A percentile compares a stretch with the other conserved stretches of the same genome.
These are phyloP conservation scores for Acanthamoeba royreba DNA, from an alignment of 208 protist species.

Conservation along the genomic window DNA sequence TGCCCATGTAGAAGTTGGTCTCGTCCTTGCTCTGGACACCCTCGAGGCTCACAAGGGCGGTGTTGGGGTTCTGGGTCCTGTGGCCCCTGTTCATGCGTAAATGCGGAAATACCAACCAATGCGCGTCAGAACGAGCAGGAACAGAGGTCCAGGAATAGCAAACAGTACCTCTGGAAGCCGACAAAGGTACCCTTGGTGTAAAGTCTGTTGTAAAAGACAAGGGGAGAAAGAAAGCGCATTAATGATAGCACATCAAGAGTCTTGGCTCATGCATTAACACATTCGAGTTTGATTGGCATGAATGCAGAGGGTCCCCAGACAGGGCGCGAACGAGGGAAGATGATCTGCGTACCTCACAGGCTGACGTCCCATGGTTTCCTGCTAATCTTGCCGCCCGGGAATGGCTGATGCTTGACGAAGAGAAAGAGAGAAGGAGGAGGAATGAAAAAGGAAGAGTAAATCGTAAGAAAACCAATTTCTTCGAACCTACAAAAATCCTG, in stretches of 20 bases:
- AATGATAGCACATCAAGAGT: no score
- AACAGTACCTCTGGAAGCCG: no score
- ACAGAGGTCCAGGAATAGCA: no score
- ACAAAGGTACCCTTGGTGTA: background rate
- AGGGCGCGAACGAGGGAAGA: no score
- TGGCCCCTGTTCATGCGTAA: conserved; percentile 63
- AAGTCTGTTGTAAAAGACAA: background rate
- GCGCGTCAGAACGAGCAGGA: no score
- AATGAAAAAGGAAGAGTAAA: background rate
- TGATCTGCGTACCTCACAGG: conserved; percentile 18
- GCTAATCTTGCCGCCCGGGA: background rate
- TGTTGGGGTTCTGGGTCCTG: conserved; percentile 92
- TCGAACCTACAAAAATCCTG: no score
- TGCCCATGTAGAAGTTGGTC: conserved; percentile 97
- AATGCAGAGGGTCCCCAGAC: no score
- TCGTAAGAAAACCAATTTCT: background rate
- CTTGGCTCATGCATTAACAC: no score
- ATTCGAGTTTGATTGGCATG: no score
- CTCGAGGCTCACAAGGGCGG: conserved; percentile 94
- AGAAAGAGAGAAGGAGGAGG: conserved; percentile 33
- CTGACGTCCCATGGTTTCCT: conserved; percentile 18
- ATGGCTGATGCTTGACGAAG: conserved; percentile 1
- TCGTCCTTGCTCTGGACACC: conserved; percentile 94
- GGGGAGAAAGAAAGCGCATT: background rate
- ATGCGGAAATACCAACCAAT: no score